Evolutionary conservation across 805 yeast species (phyloP), one percentile per base, ranked within the genome.

Genomic region (Ogataea dorogensis): DNA sequence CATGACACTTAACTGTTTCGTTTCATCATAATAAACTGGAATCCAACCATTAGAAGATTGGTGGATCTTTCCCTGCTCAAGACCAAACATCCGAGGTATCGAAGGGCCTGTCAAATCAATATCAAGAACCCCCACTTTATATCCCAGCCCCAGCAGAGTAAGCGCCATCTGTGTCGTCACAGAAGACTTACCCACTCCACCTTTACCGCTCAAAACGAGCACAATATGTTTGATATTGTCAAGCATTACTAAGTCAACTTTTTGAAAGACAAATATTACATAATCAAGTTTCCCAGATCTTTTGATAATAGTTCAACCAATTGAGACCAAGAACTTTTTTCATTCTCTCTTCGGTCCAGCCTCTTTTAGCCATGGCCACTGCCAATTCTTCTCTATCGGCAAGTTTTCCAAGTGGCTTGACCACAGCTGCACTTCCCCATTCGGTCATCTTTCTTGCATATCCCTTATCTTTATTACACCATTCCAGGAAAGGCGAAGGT

Each of bases 71-170:
- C 71, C 70, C 5, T 63, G 61, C 56, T 93, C 98, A 7, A 88
- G 71, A 1, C 97, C 97, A 65, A 93, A 88, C 95, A 93, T 88
- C 33, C 98, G 69, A 3, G 99, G 98, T 23, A 88, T 64, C 1
- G 97, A 89, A 0, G 98, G 98, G 0, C 98, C 98, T 0, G 98
- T 93, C 27, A 93, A 67, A 65, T 93, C 98, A 14, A 93, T 87
- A 56, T 93, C 98, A 16, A 93, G 65, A 0, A 93, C 95, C 2
- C 98, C 98, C n/a, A 93, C 96, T 50, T 73, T 81, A 53, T 58
- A 77, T 2, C 93, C 95, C 54, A 73, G 67, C 10, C 69, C 64
- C 5, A 80, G 86, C 19, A 93, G 67, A 0, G 89, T 70, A n/a
- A 93, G 68, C 0, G 97, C 98, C 1, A 88, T 69, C 56, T 93